Percentiles rank a stretch among this genome's conserved stretches.
phyloP scores from a whole-genome alignment of 495 filamentous ascomycete species.

The Aspergillus affinis region DNA sequence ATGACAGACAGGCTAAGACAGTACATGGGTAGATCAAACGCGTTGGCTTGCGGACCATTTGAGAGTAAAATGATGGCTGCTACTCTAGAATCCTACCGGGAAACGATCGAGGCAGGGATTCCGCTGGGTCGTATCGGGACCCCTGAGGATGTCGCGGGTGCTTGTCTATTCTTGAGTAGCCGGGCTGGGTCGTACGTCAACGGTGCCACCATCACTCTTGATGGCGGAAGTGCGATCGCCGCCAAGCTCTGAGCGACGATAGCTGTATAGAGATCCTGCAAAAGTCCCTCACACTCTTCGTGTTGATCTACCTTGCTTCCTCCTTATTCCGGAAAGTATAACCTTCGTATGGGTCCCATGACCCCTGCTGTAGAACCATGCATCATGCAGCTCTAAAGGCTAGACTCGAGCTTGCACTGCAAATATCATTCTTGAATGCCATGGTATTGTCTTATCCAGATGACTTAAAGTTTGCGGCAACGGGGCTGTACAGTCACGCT shows the following conservation, averaged over 20 bases:
- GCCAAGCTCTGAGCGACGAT: conserved; percentile 49
- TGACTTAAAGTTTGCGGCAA: background rate
- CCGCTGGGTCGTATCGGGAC: conserved; percentile 72
- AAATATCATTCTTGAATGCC: background rate
- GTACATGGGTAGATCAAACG: conserved; percentile 47
- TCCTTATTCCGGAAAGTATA: background rate
- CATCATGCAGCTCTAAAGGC: background rate
- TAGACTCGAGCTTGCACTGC: background rate
- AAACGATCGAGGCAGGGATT: conserved; percentile 60
- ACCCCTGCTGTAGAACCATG: background rate
- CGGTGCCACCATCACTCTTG: conserved; percentile 71
- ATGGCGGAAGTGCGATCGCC: conserved; percentile 61
- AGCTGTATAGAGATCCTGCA: background rate
- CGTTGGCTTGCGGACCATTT: conserved; percentile 78
- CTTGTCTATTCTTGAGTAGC: conserved; percentile 72
- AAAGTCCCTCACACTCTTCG: background rate
- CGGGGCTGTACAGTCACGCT: background rate
- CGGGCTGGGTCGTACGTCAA: conserved; percentile 73
- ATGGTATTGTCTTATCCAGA: background rate
- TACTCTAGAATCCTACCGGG: conserved; percentile 60
- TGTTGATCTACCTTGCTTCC: background rate
- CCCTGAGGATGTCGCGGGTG: conserved; percentile 71
- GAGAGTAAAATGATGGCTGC: conserved; percentile 82
- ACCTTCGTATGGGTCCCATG: background rate
- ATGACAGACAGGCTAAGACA: conserved; percentile 8